Evolutionary conservation across 2,329 filamentous ascomycete genomes (phyloP), one percentile per base, ranked within the genome.

Genomic region (Nannizziopsis arthrosporioides): DNA sequence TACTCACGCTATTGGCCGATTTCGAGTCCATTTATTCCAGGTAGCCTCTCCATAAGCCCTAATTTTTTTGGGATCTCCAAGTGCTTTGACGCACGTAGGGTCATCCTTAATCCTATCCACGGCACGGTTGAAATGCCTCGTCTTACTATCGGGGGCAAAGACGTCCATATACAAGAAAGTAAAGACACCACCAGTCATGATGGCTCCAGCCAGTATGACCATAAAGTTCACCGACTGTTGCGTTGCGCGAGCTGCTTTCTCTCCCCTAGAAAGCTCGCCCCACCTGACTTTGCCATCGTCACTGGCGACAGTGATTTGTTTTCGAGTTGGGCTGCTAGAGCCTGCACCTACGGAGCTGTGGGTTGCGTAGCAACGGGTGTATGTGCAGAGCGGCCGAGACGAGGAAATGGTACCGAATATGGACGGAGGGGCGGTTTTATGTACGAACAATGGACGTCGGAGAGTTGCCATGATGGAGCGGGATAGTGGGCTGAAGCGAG

Each of bases 161-260:
- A 94, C 84, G 53, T 94, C 87, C 3, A 78, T 76, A 66, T 84
- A 94, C 17, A 94, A 73, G 43, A 92, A 74, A 57, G 85, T 87
- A 47, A 74, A 75, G 8, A 95, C 83, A n/a, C 80, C 81, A 52
- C 80, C 80, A 84, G 89, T 94, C 57, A 90, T 71, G 31, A 80
- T 75, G 9, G 89, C 68, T 19, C 90, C 90, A 6, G 82, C 72
- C 1, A 87, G 56, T 7, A 95, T 79, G 53, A 95, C 67, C 55
- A 82, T 75, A 55, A 94, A 80, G 66, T 96, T 95, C 71, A 94
- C 83, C 12, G 82, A 84, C 66, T 95, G 90, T 66, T 95, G 89
- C 0, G 86, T 90, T 7, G 87, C 85, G 35, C 90, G 78, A 18
- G 83, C 84, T 2, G 81, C 80, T 65, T 94, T 95, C 63, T 95